Conservation (phyloP, 2,329 filamentous ascomycete species). For the Fusarium sp. region DNA sequence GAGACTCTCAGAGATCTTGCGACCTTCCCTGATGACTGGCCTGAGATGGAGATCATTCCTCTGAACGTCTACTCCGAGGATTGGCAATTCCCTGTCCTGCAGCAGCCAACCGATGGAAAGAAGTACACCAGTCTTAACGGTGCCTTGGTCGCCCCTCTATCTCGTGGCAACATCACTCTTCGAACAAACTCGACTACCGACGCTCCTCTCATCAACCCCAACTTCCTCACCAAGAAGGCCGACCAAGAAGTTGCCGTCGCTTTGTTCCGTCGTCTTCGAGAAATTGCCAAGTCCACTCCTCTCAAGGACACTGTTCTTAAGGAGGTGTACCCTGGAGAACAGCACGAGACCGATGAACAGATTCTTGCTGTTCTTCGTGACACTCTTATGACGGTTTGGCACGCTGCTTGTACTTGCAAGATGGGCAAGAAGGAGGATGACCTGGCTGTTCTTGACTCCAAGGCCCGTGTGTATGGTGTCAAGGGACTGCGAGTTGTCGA, state of each 20-base stretch:
- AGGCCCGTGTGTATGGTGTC: slow-evolving; percentile 31
- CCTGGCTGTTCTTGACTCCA: slow-evolving; percentile 30
- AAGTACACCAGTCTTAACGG: slow-evolving; percentile 41
- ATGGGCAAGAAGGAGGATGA: slow-evolving; percentile 30
- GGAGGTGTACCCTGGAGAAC: slow-evolving; percentile 36
- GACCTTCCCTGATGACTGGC: slow-evolving; percentile 47
- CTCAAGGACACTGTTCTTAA: slow-evolving; percentile 51
- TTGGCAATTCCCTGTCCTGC: slow-evolving; percentile 31
- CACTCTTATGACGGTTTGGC: slow-evolving; percentile 36
- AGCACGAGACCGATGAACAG: slow-evolving; percentile 50
- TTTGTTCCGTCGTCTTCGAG: slow-evolving; percentile 53
- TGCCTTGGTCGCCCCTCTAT: slow-evolving; percentile 52
- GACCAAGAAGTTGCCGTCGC: slow-evolving; percentile 58
- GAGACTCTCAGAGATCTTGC: slow-evolving; percentile 30
- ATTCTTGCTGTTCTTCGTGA: slow-evolving; percentile 49
- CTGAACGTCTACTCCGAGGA: slow-evolving; percentile 34
- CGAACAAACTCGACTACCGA: slow-evolving; percentile 46
- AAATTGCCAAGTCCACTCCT: slow-evolving; percentile 35
- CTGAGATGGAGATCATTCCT: slow-evolving; percentile 47
- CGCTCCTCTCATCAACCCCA: slow-evolving; percentile 56
- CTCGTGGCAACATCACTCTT: slow-evolving; percentile 57
- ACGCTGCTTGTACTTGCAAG: slow-evolving; percentile 35
- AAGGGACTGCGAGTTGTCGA: slow-evolving; percentile 24
- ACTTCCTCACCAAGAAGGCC: slow-evolving; percentile 54
- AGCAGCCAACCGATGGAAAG: slow-evolving; percentile 30